phyloP scores from a whole-genome alignment of 768 basidiomycete genomes.

The Crucibulum laeve region DNA sequence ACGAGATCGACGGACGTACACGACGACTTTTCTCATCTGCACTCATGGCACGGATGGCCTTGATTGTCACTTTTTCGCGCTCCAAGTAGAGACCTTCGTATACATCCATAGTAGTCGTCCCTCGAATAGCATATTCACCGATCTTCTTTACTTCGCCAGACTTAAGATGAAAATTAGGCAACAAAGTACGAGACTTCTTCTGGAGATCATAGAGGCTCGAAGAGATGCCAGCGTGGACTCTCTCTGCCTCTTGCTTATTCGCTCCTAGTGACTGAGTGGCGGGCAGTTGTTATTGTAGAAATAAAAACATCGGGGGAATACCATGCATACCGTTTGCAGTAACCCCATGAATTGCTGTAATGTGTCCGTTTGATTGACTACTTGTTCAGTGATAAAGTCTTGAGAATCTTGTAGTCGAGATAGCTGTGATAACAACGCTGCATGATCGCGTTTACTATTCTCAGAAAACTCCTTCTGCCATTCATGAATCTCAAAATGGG shows the following conservation, averaged over 20 bases:
- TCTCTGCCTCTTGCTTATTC: conserved; percentile 24
- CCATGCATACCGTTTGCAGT: conserved; percentile 49
- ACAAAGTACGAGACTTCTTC: conserved; percentile 35
- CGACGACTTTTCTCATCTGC: conserved; percentile 38
- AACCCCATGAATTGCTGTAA: conserved; percentile 39
- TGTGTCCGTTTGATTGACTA: conserved; percentile 27
- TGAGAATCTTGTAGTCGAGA: conserved; percentile 39
- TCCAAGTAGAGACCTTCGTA: conserved; percentile 51
- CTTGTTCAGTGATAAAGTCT: conserved; percentile 24
- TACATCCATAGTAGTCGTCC: conserved; percentile 50
- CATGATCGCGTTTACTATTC: conserved; percentile 36
- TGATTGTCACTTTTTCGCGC: conserved; percentile 53
- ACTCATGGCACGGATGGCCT: conserved; percentile 48
- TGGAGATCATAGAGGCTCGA: conserved; percentile 50
- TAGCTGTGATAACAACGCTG: conserved; percentile 36
- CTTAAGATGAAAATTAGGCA: conserved; percentile 46
- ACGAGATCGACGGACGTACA: conserved; percentile 21
- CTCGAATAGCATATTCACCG: conserved; percentile 45
- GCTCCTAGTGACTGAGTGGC: conserved; percentile 25
- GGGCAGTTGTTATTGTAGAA: neutral
- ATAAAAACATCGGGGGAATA: conserved; percentile 11
- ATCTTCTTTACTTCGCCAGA: conserved; percentile 49
- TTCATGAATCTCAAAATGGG: conserved; percentile 37
- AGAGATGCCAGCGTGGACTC: conserved; percentile 37
- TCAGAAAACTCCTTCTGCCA: conserved; percentile 44